Base-by-base conservation (phyloP, 768 basidiomycete species). In the Leccinellum luteum region DNA sequence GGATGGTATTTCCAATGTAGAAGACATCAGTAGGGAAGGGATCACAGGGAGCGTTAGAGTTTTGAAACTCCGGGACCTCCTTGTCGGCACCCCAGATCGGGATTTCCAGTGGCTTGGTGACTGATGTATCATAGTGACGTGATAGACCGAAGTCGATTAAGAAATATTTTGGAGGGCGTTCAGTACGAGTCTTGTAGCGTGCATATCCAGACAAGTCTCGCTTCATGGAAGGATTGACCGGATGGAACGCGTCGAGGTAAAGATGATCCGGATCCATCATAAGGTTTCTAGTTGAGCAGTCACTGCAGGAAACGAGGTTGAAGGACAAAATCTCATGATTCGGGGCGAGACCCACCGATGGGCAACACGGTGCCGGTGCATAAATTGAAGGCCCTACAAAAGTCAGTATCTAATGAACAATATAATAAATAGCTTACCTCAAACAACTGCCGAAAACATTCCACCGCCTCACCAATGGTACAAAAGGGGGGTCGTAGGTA, bases 401-500 rank as follows among this genome's bases (percentile, higher is more conserved):
- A n/a, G 0, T 48, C 25, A 28, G 25, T 9, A 45, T 15, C 32
- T 10, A 10, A 32, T 32, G 31, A 32, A 10, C 5, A 4, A 6
- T 2, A 13, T 14, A 0, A 34, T 25, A 25, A 25, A 25, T 25
- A 25, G 17, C 21, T 2, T 48, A 48, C 47, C 27, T 48, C 47
- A 12, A 48, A 48, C 25, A 48, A 6, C 5, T 48, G 47, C 25
- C 47, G 47, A 0, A 48, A 48, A 6, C 47, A 48, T 3, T 48
- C 25, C 0, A 48, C 9, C 0, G 17, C 47, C 4, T 48, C 47
- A 10, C 47, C 47, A n/a, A 48, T 1, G 0, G 47, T 1, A 48
- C 14, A 14, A 0, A 48, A 48, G 0, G 47, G 47, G 7, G 69
- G 69, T 2, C 32, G 43, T 15, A 55, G n/a, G 31, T 64, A 70